Percentiles rank a stretch among this genome's conserved stretches.
Conservation (phyloP, 768 basidiomycete species). For the Multifurca ochricompacta region DNA sequence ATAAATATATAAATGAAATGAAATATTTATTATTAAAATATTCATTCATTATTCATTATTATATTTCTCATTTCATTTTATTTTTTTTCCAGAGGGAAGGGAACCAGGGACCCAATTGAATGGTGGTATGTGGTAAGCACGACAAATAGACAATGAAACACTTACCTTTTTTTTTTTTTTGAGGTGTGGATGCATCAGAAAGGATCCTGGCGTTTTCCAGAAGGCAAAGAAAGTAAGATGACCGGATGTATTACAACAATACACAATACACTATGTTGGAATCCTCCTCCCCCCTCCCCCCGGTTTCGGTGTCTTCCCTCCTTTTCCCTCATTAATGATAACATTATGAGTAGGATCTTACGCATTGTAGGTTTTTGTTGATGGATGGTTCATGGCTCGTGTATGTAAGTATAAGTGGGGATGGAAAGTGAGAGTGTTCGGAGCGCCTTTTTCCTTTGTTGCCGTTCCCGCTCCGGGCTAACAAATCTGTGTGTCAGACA, state of each 20-base stretch:
- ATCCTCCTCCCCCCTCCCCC: background rate
- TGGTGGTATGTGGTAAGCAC: constrained; percentile 4
- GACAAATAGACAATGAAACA: constrained; percentile 1
- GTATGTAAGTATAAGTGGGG: too few relatives aligned
- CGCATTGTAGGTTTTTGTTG: too few relatives aligned
- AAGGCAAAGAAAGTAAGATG: background rate
- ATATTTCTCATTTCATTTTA: background rate
- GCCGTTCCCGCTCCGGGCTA: too few relatives aligned
- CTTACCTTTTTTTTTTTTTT: background rate
- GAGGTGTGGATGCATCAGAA: constrained; percentile 2
- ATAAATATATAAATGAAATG: too few relatives aligned
- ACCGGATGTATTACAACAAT: background rate
- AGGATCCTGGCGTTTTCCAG: background rate
- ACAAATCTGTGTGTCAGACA: too few relatives aligned
- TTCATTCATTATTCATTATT: background rate
- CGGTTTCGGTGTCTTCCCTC: too few relatives aligned
- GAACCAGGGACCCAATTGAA: background rate
- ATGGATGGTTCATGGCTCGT: too few relatives aligned
- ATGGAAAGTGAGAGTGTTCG: too few relatives aligned
- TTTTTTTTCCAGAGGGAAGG: background rate
- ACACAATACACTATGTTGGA: background rate
- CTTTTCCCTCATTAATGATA: too few relatives aligned
- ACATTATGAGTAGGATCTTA: too few relatives aligned
- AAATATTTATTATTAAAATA: too few relatives aligned
- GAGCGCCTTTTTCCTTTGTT: too few relatives aligned